Conservation (phyloP, 2,329 filamentous ascomycete genomes). For the Alternaria arborescens region DNA sequence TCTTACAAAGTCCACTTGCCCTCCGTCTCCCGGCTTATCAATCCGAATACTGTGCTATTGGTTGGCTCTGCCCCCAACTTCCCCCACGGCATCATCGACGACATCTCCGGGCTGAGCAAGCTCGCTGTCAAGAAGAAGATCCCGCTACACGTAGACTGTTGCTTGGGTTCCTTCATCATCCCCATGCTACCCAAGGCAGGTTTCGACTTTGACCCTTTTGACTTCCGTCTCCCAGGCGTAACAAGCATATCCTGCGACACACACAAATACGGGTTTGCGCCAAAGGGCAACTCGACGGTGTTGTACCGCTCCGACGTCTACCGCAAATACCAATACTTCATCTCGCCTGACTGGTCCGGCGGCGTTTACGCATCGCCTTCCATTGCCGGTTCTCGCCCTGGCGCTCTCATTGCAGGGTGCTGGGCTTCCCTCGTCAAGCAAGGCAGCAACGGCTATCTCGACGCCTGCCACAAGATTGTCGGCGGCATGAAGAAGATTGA, state of each 20-base stretch:
- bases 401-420: slow-evolving; percentile 92
- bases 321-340: slow-evolving; percentile 93
- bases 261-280: slow-evolving; percentile 98
- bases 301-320: slow-evolving; percentile 84
- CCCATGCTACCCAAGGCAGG: slow-evolving; percentile 93
- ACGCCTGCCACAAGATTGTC: slow-evolving; percentile 87
- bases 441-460: slow-evolving; percentile 87
- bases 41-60: slow-evolving; percentile 90
- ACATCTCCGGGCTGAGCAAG: slow-evolving; percentile 84
- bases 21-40: slow-evolving; percentile 83
- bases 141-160: slow-evolving; percentile 96
- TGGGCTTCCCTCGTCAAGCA: slow-evolving; percentile 92
- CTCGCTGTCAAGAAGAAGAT: slow-evolving; percentile 81
- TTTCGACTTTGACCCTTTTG: slow-evolving; percentile 86
- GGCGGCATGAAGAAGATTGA: slow-evolving; percentile 83
- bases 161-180: slow-evolving; percentile 92
- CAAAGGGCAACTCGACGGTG: slow-evolving; percentile 94
- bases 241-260: slow-evolving; percentile 97
- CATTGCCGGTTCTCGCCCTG: slow-evolving; percentile 89
- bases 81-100: slow-evolving; percentile 96
- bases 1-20: slow-evolving; percentile 83
- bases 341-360: slow-evolving; percentile 92
- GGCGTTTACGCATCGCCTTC: slow-evolving; percentile 95
- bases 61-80: slow-evolving; percentile 98
- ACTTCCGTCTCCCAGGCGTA: slow-evolving; percentile 93